Percentiles rank a stretch among this genome's conserved stretches.
These are phyloP conservation scores for Penicillium bialowiezense DNA, from an alignment of 495 filamentous ascomycete species.

Conservation along the genomic window DNA sequence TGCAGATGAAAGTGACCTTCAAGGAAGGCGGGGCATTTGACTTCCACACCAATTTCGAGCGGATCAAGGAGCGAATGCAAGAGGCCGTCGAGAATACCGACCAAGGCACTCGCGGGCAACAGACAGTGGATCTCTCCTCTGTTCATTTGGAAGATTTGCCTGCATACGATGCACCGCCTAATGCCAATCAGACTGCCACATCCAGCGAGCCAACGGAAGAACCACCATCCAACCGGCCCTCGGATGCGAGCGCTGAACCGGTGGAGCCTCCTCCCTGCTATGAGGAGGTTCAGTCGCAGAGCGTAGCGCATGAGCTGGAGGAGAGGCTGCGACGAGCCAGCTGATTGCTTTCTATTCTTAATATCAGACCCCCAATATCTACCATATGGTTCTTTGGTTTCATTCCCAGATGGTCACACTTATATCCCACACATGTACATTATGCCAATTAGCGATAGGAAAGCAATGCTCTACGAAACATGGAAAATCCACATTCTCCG, in stretches of 20 bases:
- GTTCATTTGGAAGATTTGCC: constrained; percentile 82
- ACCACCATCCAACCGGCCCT: constrained; percentile 13
- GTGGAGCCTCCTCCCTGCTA: constrained; percentile 89
- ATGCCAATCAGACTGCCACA: constrained; percentile 4
- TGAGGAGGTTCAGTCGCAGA: constrained; percentile 82
- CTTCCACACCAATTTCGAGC: constrained; percentile 79
- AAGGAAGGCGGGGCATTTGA: constrained; percentile 94
- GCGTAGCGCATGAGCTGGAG: constrained; percentile 63
- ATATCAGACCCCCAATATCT: background rate
- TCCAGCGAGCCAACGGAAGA: constrained; percentile 6
- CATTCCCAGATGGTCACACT: background rate
- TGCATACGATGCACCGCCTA: constrained; percentile 58
- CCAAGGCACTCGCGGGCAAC: constrained; percentile 44
- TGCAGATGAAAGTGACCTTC: constrained; percentile 83
- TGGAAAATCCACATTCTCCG: too few relatives aligned
- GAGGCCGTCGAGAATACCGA: constrained; percentile 72
- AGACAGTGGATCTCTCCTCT: constrained; percentile 50
- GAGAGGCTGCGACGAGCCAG: constrained; percentile 38
- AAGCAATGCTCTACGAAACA: background rate
- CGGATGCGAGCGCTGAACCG: constrained; percentile 41
- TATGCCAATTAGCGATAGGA: constrained; percentile 14
- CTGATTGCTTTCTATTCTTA: constrained; percentile 6
- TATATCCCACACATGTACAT: constrained; percentile 16
- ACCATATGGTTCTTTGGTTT: background rate
- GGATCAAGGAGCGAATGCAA: constrained; percentile 76